These are phyloP conservation scores for Solanum corneliomulleri DNA, from an alignment of 257 asterid species.

Conservation along the genomic window DNA sequence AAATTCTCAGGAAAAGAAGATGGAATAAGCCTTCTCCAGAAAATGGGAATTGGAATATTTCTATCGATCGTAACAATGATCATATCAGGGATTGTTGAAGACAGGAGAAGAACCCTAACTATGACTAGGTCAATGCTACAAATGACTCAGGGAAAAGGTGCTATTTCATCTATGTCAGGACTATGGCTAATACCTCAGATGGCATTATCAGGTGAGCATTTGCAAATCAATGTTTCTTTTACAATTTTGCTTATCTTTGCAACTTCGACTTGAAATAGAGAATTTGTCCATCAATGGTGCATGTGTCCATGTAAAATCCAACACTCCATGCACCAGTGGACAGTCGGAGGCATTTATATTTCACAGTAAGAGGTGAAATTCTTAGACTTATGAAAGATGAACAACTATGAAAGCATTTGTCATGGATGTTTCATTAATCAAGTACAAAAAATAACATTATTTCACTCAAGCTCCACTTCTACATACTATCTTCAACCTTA, in stretches of 20 bases:
- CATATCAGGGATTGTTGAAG: constrained; percentile 13
- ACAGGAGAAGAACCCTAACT: constrained; percentile 8
- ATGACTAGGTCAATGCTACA: neutral
- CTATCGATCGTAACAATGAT: constrained; percentile 1
- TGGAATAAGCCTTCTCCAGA: constrained; percentile 6
- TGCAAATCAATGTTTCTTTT: neutral
- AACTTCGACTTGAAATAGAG: neutral
- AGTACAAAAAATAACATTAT: neutral
- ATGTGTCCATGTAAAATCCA: neutral
- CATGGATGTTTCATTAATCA: neutral
- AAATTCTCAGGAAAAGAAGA: constrained; percentile 1
- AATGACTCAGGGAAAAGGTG: neutral
- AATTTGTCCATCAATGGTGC: neutral
- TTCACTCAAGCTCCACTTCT: neutral
- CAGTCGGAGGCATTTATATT: neutral
- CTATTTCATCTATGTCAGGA: constrained; percentile 12
- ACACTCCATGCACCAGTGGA: neutral
- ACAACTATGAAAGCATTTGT: neutral
- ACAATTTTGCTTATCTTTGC: neutral
- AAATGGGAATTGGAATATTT: constrained; percentile 19
- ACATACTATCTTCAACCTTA: neutral
- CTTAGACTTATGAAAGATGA: neutral
- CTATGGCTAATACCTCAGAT: constrained; percentile 16
- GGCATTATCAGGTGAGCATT: neutral
- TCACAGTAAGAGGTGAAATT: neutral